Conservation (phyloP, 345 rosid species). For the Boechera retrofracta region DNA sequence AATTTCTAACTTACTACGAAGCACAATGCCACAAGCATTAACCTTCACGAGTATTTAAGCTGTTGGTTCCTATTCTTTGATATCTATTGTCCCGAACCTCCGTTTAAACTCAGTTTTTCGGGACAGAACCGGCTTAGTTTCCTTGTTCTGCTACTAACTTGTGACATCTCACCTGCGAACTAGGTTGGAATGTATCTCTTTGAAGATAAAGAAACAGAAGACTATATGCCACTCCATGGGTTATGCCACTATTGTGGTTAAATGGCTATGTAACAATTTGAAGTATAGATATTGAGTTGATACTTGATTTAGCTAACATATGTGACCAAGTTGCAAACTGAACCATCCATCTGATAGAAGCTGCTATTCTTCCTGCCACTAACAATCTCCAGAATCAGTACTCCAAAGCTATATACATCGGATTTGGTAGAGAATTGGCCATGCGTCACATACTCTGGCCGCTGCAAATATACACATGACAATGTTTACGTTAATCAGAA, state of each 20-base stretch:
- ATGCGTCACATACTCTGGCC: conserved; percentile 46
- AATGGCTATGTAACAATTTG: too few species aligned
- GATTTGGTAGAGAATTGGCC: conserved; percentile 44
- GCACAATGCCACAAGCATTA: not conserved
- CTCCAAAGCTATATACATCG: conserved; percentile 49
- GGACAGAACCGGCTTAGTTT: too few species aligned
- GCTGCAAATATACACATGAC: conserved; percentile 17
- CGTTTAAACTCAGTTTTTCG: too few species aligned
- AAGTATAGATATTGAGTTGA: too few species aligned
- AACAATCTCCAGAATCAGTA: conserved; percentile 45
- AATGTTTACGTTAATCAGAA: not conserved
- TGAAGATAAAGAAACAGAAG: too few species aligned
- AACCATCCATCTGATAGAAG: conserved; percentile 9
- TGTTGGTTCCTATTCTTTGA: too few species aligned
- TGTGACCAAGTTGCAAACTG: conserved; percentile 1
- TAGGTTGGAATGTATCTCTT: too few species aligned
- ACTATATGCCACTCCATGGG: too few species aligned
- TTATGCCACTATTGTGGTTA: too few species aligned
- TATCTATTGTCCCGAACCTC: too few species aligned
- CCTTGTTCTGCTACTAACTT: too few species aligned
- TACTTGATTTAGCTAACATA: not conserved
- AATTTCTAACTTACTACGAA: not conserved
- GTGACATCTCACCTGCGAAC: too few species aligned
- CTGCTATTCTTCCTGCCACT: conserved; percentile 43
- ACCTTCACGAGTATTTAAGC: not conserved